These are phyloP conservation scores for Leucaena leucocephala DNA, from an alignment of 306 rosid species.

Conservation along the genomic window DNA sequence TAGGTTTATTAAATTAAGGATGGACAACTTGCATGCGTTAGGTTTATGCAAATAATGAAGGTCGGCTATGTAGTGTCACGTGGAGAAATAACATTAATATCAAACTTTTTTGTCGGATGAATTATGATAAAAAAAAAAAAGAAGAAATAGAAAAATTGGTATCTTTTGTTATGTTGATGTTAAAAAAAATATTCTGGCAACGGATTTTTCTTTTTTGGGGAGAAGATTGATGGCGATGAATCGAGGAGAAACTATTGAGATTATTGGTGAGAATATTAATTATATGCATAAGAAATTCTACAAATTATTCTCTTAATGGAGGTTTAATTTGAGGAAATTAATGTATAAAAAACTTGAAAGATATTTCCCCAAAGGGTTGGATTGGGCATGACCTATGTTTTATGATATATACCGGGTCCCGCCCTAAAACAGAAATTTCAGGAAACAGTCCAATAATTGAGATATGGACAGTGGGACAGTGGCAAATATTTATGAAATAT, in stretches of 20 bases:
- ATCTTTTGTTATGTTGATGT: not conserved
- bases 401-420: not conserved
- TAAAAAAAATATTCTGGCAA: not conserved
- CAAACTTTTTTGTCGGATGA: not conserved
- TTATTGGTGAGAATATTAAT: not conserved
- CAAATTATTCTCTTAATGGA: not conserved
- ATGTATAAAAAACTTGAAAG: not conserved
- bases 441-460: constrained; percentile 34
- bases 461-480: not conserved
- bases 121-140: too few relatives aligned
- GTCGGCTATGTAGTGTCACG: constrained; percentile 33
- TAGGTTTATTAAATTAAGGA: not conserved
- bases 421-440: not conserved
- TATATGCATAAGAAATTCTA: not conserved
- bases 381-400: not conserved
- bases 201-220: not conserved
- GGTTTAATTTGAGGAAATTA: not conserved
- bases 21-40: constrained; percentile 31
- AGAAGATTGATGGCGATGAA: too few relatives aligned
- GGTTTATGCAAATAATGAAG: constrained; percentile 17
- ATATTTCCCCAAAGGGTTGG: not conserved
- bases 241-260: too few relatives aligned
- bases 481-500: not conserved
- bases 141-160: too few relatives aligned
- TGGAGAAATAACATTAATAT: not conserved